A percentile compares a stretch with the other conserved stretches of the same genome.
These are phyloP conservation scores for Xylaria sp. DNA, from an alignment of 2,329 filamentous ascomycete species.

Conservation along the genomic window DNA sequence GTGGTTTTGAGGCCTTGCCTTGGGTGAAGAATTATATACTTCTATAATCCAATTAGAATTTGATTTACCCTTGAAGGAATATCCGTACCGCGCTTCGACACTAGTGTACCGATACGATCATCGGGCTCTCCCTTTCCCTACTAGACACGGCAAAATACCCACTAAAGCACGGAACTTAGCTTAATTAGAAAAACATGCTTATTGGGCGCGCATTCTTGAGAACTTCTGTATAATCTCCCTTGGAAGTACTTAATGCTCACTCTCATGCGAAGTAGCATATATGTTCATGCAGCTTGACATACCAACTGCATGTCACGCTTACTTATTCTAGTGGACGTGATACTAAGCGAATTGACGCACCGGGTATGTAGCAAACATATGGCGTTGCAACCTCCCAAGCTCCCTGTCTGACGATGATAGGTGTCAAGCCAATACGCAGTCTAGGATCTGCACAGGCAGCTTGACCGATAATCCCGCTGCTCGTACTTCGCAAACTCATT, in stretches of 20 bases:
- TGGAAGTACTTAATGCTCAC: background rate
- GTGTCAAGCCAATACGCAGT: constrained; percentile 2
- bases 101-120: background rate
- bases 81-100: background rate
- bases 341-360: background rate
- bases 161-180: background rate
- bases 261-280: background rate
- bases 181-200: background rate
- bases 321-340: background rate
- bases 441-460: background rate
- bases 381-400: background rate
- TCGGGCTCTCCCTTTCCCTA: constrained; percentile 12
- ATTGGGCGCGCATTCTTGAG: background rate
- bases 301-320: no score
- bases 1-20: background rate
- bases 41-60: background rate
- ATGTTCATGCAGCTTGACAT: no score
- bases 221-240: background rate
- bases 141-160: constrained; percentile 4
- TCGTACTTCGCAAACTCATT: background rate
- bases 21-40: background rate
- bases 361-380: background rate
- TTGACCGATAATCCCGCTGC: background rate
- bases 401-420: background rate
- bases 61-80: background rate